These are phyloP conservation scores for Penicillium bialowiezense DNA, from an alignment of 495 filamentous ascomycete species.

Conservation along the genomic window DNA sequence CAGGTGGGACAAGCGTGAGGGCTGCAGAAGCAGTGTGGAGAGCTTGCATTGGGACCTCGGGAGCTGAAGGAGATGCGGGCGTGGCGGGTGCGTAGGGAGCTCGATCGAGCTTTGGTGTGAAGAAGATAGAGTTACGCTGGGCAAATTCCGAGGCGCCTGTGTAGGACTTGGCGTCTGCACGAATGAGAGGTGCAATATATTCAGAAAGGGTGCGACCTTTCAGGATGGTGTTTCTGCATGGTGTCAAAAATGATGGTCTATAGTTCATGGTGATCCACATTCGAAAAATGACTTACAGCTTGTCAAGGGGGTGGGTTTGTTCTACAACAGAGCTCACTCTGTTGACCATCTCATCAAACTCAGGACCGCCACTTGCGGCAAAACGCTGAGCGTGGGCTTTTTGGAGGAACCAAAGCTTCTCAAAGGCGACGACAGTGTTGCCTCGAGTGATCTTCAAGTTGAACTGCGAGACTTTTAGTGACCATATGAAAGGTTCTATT, in stretches of 20 bases:
- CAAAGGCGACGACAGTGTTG: slow-evolving; percentile 78
- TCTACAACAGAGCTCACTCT: slow-evolving; percentile 30
- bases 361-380: slow-evolving; percentile 28
- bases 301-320: slow-evolving; percentile 23
- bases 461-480: slow-evolving; percentile 51
- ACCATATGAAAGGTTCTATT: not conserved
- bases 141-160: slow-evolving; percentile 56
- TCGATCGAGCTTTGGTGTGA: slow-evolving; percentile 45
- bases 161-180: slow-evolving; percentile 61
- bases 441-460: slow-evolving; percentile 82
- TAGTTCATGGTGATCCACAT: no score
- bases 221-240: slow-evolving; percentile 29
- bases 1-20: slow-evolving; percentile 35
- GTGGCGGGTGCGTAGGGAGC: slow-evolving; percentile 26
- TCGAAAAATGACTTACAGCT: slow-evolving; percentile 34
- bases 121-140: slow-evolving; percentile 59
- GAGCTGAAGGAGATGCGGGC: slow-evolving; percentile 9
- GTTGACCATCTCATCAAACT: slow-evolving; percentile 51
- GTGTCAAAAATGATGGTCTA: no score
- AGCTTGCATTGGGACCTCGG: slow-evolving; percentile 29
- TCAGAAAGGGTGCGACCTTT: slow-evolving; percentile 27
- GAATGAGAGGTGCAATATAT: slow-evolving; percentile 52
- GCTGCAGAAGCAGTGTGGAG: slow-evolving; percentile 40
- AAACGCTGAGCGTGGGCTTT: slow-evolving; percentile 59
- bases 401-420: slow-evolving; percentile 80